Evolutionary conservation across 306 rosid genomes (phyloP).

Genomic region (Rubus parviflorus): DNA sequence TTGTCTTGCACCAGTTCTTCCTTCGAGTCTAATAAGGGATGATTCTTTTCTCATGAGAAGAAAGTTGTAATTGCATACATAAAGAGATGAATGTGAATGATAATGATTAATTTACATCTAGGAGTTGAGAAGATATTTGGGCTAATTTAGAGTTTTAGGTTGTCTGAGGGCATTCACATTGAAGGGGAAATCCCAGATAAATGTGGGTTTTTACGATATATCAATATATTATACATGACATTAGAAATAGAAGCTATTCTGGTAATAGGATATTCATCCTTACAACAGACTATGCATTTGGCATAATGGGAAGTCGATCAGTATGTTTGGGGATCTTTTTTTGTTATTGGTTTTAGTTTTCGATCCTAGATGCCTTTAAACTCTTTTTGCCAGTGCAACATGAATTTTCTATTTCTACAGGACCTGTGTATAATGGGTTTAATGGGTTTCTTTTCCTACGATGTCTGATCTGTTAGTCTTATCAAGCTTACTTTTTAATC

Average conservation of each 20-base stretch:
- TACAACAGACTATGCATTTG: neutral
- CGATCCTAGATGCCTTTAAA: neutral
- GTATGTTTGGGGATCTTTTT: neutral
- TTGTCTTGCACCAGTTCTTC: slow-evolving; percentile 8
- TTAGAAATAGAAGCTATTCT: neutral
- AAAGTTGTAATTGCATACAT: neutral
- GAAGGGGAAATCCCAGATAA: neutral
- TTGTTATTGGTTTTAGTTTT: neutral
- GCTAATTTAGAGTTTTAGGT: slow-evolving; percentile 2
- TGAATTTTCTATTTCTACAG: neutral
- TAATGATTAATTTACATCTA: neutral
- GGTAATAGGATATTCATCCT: neutral
- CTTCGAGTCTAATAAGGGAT: slow-evolving; percentile 1
- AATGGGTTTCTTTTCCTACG: neutral
- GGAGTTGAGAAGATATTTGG: neutral
- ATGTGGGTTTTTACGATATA: neutral
- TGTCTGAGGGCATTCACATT: neutral
- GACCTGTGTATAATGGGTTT: neutral
- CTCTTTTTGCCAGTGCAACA: neutral
- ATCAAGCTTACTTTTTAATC: neutral
- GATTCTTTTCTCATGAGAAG: neutral
- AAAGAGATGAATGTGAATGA: neutral
- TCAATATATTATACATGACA: neutral
- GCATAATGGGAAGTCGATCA: neutral
- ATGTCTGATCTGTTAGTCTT: neutral